Conservation (phyloP, 495 filamentous ascomycete species). For the Penicillium odoratum region DNA sequence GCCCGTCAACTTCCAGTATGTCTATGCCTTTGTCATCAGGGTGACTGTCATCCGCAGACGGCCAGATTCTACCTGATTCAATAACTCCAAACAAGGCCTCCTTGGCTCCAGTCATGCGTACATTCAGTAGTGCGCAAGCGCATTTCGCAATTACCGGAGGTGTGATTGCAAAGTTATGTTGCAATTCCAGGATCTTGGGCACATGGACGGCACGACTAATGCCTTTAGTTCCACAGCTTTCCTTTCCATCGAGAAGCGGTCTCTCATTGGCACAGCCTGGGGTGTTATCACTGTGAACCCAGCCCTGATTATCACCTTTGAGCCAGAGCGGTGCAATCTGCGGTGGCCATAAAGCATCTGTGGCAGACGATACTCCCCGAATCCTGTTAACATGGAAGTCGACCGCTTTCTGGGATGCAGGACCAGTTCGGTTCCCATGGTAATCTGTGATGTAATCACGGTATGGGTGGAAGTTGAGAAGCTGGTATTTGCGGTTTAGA, state of each 20-base stretch:
- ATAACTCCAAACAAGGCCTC: slow-evolving; percentile 8
- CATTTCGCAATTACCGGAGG: slow-evolving; percentile 8
- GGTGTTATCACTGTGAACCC: not conserved
- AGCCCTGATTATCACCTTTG: slow-evolving; percentile 1
- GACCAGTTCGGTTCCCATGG: not conserved
- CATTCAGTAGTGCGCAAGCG: slow-evolving; percentile 13
- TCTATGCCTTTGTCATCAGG: not conserved
- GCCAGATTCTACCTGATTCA: slow-evolving; percentile 12
- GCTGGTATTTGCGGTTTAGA: not conserved
- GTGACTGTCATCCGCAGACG: not conserved
- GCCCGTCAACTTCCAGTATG: slow-evolving; percentile 12
- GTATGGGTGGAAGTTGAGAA: not conserved
- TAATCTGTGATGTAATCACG: not conserved
- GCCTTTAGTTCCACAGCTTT: slow-evolving; percentile 1
- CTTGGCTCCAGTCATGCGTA: slow-evolving; percentile 5
- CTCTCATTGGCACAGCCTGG: not conserved
- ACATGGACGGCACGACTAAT: not conserved
- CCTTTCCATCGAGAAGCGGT: not conserved
- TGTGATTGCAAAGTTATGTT: not conserved
- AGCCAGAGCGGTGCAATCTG: not conserved
- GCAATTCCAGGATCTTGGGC: slow-evolving; percentile 6
- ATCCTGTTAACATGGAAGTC: not conserved
- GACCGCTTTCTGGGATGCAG: not conserved
- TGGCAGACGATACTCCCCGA: not conserved
- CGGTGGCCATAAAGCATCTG: not conserved